Conservation (phyloP, 495 filamentous ascomycete species). For the Letharia columbiana region DNA sequence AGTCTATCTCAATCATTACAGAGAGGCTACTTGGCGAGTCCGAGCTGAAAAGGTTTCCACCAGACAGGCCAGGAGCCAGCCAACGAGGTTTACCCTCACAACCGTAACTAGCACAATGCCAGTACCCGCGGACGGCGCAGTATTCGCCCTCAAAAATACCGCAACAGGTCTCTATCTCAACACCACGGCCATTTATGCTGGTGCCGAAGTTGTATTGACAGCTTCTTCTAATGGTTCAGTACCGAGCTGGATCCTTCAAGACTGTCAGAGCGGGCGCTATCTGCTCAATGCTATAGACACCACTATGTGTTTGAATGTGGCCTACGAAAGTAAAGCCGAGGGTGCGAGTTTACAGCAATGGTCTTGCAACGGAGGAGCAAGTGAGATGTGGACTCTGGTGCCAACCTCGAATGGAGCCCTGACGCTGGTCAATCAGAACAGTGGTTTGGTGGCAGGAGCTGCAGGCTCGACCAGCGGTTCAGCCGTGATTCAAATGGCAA, state of each 20-base stretch:
- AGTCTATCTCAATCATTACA: too few relatives aligned
- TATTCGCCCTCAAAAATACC: background rate
- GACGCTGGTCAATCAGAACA: conserved; percentile 3
- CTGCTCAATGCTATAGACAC: conserved; percentile 3
- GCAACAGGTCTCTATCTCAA: background rate
- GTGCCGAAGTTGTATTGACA: conserved; percentile 6
- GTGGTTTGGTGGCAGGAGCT: background rate
- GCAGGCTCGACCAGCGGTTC: conserved; percentile 1
- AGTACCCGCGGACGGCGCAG: background rate
- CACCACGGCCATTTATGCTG: conserved; percentile 3
- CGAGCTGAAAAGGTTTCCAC: too few relatives aligned
- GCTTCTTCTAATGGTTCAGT: background rate
- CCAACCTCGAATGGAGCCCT: background rate
- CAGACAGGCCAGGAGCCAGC: too few relatives aligned
- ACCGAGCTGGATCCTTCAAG: background rate
- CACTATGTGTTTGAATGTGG: conserved; percentile 8
- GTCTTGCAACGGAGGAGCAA: conserved; percentile 4
- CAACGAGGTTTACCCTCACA: background rate
- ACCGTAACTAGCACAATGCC: background rate
- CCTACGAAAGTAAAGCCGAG: conserved; percentile 6
- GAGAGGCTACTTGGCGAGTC: too few relatives aligned
- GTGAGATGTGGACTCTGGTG: conserved; percentile 1
- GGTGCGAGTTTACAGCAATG: background rate
- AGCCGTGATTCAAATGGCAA: background rate
- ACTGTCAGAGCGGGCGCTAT: background rate